A percentile compares a stretch with the other conserved stretches of the same genome.
Evolutionary conservation across 2,329 filamentous ascomycete genomes (phyloP).

Genomic region (Fusarium brachygibbosum): DNA sequence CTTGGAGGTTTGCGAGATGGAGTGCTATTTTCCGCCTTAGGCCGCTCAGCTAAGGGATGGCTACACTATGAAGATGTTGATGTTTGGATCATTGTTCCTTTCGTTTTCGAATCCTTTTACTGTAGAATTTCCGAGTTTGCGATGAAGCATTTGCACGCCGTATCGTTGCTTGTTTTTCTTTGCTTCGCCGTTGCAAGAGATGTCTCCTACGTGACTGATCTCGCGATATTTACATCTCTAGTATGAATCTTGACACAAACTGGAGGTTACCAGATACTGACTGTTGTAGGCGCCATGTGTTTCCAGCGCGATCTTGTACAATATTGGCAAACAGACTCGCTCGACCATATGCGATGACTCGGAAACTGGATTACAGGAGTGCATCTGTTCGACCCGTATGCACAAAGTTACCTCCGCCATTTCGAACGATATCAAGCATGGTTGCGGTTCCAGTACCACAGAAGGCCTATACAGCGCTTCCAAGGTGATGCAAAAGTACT

Average conservation of each 20-base stretch:
- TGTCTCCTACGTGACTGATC: constrained; percentile 61
- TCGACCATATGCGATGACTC: constrained; percentile 58
- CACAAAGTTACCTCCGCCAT: constrained; percentile 57
- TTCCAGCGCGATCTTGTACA: constrained; percentile 59
- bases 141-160: constrained; percentile 44
- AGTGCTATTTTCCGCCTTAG: constrained; percentile 13
- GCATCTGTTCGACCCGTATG: constrained; percentile 64
- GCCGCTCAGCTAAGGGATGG: not conserved
- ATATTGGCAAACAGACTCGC: constrained; percentile 59
- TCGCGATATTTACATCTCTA: constrained; percentile 58
- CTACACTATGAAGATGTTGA: constrained; percentile 14
- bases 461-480: constrained; percentile 64
- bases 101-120: not conserved
- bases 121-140: constrained; percentile 1
- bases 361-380: constrained; percentile 62
- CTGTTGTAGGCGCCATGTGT: constrained; percentile 63
- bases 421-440: constrained; percentile 57
- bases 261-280: not conserved
- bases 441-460: constrained; percentile 62
- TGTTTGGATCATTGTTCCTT: constrained; percentile 11
- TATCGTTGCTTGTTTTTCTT: constrained; percentile 21
- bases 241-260: constrained; percentile 47
- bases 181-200: constrained; percentile 36
- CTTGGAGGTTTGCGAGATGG: constrained; percentile 18
- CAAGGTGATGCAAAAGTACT: constrained; percentile 63